Base-by-base conservation (phyloP, 805 yeast species). In the Candida montana region DNA sequence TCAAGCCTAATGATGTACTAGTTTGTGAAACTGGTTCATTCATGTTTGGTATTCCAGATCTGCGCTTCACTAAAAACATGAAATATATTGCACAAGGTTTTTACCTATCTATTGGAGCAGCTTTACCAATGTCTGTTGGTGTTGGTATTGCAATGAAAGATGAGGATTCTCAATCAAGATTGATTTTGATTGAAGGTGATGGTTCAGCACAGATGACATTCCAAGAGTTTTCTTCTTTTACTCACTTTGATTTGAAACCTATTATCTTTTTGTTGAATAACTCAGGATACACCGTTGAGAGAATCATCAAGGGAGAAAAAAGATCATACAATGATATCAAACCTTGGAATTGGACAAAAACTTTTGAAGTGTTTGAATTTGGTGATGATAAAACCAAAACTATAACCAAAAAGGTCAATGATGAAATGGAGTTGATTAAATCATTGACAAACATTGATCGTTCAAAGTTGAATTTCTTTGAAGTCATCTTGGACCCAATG, bases 121-220 rank as follows among this genome's bases (percentile, higher is more conserved):
- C 95, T 0, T 67, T 90, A 21, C 96, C 96, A 3, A 84, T 90
- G 10, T 74, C 93, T 5, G 72, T 90, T 43, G 97, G 97, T 37
- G 83, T 81, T 20, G 79, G 86, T 16, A 65, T 85, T 41, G 96
- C 91, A 0, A 67, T 75, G 63, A 69, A 72, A 38, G 95, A 84
- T 54, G 51, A 71, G 36, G 56, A 52, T 33, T 65, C 68, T 6
- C 39, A 53, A 3, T 72, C 80, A 26, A 74, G 95, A 53, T 69
- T 89, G 35, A 68, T 87, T 17, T 67, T 89, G 19, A 64, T 87
- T 15, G 89, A 85, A 67, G 96, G 97, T 42, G 97, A 90, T 60
- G 97, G 97, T 1, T 81, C 95, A 3, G 91, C 96, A 2, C 95
- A 87, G 67, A 85, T 90, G 95, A 88, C 96, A 5, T 70, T 83